Conservation (phyloP, 2,329 filamentous ascomycete genomes). For the Cladophialophora psammophila region DNA sequence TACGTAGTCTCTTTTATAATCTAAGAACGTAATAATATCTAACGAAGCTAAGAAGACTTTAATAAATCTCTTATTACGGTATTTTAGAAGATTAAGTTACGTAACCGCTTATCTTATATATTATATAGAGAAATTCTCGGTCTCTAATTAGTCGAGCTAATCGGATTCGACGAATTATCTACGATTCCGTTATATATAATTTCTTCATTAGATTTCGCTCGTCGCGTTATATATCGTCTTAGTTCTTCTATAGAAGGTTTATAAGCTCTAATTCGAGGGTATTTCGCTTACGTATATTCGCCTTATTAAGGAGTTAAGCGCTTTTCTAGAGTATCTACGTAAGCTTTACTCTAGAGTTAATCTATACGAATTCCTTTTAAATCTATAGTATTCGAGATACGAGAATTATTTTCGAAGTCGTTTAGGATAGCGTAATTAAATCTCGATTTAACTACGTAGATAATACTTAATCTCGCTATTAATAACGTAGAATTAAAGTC, state of each 20-base stretch:
- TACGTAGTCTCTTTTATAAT: neutral
- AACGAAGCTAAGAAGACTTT: too few relatives aligned
- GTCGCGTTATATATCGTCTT: neutral
- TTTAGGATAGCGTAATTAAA: too few relatives aligned
- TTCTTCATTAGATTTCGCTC: neutral
- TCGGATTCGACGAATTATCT: neutral
- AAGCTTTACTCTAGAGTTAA: neutral
- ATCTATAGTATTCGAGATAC: too few relatives aligned
- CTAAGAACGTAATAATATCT: neutral
- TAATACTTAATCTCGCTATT: neutral
- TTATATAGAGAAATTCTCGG: slow-evolving; percentile 3
- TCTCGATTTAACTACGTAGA: too few relatives aligned
- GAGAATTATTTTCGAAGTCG: too few relatives aligned
- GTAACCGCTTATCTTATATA: neutral
- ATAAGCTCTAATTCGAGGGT: neutral
- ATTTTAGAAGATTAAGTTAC: neutral
- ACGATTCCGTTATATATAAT: neutral
- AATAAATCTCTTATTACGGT: neutral
- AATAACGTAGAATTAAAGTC: neutral
- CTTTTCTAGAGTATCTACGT: neutral
- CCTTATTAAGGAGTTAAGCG: neutral
- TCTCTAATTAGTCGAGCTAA: slow-evolving; percentile 14
- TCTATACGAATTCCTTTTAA: slow-evolving; percentile 4
- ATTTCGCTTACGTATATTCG: neutral
- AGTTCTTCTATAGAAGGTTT: neutral